Conservation (phyloP, 306 rosid species). For the Quercus wislizeni region DNA sequence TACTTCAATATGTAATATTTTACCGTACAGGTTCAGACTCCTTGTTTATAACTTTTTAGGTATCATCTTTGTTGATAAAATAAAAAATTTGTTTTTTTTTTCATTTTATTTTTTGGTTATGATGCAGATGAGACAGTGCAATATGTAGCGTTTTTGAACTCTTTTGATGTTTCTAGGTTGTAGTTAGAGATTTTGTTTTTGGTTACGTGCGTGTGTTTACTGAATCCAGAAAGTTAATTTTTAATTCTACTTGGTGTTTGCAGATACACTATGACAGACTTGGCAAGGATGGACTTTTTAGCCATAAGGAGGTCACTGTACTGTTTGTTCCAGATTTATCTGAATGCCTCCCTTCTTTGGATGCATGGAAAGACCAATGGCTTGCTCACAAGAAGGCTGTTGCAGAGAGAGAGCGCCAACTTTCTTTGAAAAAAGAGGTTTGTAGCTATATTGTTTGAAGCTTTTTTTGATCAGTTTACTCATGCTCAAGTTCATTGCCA, state of each 20-base stretch:
- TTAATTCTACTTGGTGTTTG: conserved; percentile 15
- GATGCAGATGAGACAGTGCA: neutral
- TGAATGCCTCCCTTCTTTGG: conserved; percentile 84
- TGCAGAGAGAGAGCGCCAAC: conserved; percentile 71
- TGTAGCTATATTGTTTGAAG: conserved; percentile 13
- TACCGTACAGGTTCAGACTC: neutral
- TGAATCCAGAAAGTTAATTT: conserved; percentile 6
- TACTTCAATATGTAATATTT: neutral
- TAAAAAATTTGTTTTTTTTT: too few relatives aligned
- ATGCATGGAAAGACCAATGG: conserved; percentile 84
- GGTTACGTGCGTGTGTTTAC: neutral
- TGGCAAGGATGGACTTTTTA: conserved; percentile 88
- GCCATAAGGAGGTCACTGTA: conserved; percentile 92
- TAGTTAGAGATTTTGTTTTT: conserved; percentile 4
- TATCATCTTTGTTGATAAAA: neutral
- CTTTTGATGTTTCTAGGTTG: neutral
- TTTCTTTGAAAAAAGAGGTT: conserved; percentile 70
- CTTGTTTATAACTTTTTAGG: neutral
- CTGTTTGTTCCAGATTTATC: conserved; percentile 87
- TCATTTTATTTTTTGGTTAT: neutral
- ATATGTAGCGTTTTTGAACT: neutral
- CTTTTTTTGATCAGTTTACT: neutral
- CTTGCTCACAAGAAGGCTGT: conserved; percentile 80
- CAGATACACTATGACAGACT: conserved; percentile 94
- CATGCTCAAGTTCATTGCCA: neutral